Evolutionary conservation across 2,329 filamentous ascomycete species (phyloP).

Genomic region (Coccinonectria pachysandricola): DNA sequence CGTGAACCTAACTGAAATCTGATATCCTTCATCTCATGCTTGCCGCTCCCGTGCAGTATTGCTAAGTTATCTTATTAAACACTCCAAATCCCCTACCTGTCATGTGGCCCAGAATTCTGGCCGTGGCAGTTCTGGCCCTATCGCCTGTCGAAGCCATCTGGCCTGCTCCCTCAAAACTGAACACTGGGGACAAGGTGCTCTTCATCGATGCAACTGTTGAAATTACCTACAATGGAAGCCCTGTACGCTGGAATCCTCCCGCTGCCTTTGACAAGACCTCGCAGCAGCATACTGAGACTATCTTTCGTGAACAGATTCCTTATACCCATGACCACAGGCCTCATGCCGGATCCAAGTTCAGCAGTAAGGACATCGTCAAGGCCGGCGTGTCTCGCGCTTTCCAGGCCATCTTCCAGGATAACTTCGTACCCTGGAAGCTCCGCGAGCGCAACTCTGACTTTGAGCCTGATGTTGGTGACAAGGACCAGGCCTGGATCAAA

Average conservation of each 20-base stretch:
- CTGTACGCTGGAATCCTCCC: constrained; percentile 38
- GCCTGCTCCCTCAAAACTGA: constrained; percentile 43
- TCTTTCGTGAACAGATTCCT: constrained; percentile 32
- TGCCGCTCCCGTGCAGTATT: too few relatives aligned
- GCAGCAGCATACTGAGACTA: constrained; percentile 22
- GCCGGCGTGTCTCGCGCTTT: constrained; percentile 49
- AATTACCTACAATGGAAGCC: constrained; percentile 48
- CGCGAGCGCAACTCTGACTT: constrained; percentile 52
- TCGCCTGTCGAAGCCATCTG: constrained; percentile 42
- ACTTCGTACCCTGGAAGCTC: constrained; percentile 72
- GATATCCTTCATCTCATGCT: too few relatives aligned
- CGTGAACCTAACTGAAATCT: too few relatives aligned
- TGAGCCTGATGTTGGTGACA: constrained; percentile 43
- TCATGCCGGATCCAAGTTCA: constrained; percentile 27
- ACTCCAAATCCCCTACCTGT: too few relatives aligned
- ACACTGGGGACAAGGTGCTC: constrained; percentile 40
- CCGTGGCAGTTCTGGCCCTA: constrained; percentile 29
- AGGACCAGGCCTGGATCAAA: constrained; percentile 39
- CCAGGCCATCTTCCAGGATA: constrained; percentile 53
- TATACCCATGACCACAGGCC: constrained; percentile 37
- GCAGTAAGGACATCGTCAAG: constrained; percentile 43
- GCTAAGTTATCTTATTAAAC: too few relatives aligned
- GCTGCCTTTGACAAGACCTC: constrained; percentile 13
- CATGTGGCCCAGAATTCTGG: constrained; percentile 25
- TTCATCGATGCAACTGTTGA: constrained; percentile 42